phyloP scores from a whole-genome alignment of 2,329 filamentous ascomycete genomes.

The Beauveria medogensis region DNA sequence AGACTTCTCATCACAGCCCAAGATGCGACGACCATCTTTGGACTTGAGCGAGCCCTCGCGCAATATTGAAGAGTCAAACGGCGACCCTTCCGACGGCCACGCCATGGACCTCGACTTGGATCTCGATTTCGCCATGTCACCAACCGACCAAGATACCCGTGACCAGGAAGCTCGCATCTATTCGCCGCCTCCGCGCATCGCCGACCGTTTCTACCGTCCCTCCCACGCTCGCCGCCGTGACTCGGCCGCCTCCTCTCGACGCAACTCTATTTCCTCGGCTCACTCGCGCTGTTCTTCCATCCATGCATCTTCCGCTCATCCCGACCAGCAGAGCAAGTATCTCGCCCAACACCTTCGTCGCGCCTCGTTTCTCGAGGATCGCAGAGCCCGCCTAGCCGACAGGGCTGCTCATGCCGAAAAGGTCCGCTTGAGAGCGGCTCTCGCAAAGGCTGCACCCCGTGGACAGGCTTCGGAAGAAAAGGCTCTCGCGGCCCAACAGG shows the following conservation, averaged over 20 bases:
- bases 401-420: slow-evolving; percentile 77
- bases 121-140: slow-evolving; percentile 30
- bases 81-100: slow-evolving; percentile 22
- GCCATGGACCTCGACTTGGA: slow-evolving; percentile 16
- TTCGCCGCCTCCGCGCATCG: slow-evolving; percentile 67
- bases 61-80: slow-evolving; percentile 29
- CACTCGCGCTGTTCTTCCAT: slow-evolving; percentile 60
- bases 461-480: slow-evolving; percentile 66
- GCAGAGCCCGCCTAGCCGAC: slow-evolving; percentile 71
- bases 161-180: slow-evolving; percentile 31
- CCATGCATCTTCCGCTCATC: slow-evolving; percentile 45
- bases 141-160: slow-evolving; percentile 27
- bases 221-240: slow-evolving; percentile 61
- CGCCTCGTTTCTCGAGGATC: slow-evolving; percentile 71
- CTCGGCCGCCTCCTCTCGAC: slow-evolving; percentile 69
- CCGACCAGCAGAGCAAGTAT: slow-evolving; percentile 63
- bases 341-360: slow-evolving; percentile 72
- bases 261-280: slow-evolving; percentile 70
- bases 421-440: slow-evolving; percentile 65
- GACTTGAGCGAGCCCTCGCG: slow-evolving; percentile 35
- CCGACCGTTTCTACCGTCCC: slow-evolving; percentile 67
- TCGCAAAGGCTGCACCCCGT: slow-evolving; percentile 61
- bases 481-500: slow-evolving; percentile 67
- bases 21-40: slow-evolving; percentile 35
- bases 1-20: slow-evolving; percentile 13